These are phyloP conservation scores for Aphanomyces euteiches DNA, from an alignment of 352 stramenopile species.

Conservation along the genomic window DNA sequence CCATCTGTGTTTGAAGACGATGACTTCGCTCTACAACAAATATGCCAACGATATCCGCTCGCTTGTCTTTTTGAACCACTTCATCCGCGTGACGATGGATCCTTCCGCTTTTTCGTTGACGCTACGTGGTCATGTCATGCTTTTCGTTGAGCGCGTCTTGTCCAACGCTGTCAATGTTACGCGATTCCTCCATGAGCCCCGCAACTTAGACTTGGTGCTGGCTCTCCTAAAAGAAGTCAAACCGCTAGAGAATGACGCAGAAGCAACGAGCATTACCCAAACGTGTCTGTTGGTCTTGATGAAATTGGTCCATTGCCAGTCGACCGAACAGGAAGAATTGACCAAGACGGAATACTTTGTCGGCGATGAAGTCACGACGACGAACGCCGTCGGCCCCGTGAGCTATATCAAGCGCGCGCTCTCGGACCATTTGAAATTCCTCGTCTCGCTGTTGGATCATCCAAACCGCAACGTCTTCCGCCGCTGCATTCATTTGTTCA, in stretches of 20 bases:
- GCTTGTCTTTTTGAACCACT: conserved; percentile 79
- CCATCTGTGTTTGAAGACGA: conserved; percentile 78
- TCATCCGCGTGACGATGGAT: conserved; percentile 70
- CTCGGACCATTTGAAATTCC: conserved; percentile 72
- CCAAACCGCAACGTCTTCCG: conserved; percentile 83
- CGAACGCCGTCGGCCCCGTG: conserved; percentile 66
- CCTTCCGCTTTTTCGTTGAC: conserved; percentile 59
- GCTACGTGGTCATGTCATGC: conserved; percentile 76
- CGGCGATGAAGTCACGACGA: conserved; percentile 25
- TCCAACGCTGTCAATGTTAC: conserved; percentile 77
- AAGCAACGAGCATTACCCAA: conserved; percentile 72
- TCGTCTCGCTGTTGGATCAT: conserved; percentile 74
- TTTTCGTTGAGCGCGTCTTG: conserved; percentile 77
- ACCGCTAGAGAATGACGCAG: conserved; percentile 42
- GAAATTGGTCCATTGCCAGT: conserved; percentile 79
- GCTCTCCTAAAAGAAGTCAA: conserved; percentile 75
- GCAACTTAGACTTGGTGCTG: conserved; percentile 74
- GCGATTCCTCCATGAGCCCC: conserved; percentile 64
- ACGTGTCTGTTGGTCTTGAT: conserved; percentile 80
- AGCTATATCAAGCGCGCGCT: conserved; percentile 72
- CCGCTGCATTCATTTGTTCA: conserved; percentile 75
- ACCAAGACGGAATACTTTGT: conserved; percentile 23
- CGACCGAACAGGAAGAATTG: conserved; percentile 62
- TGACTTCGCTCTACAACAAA: conserved; percentile 83
- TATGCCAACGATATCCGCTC: conserved; percentile 72